A percentile compares a stretch with the other conserved stretches of the same genome.
Evolutionary conservation across 2,329 filamentous ascomycete species (phyloP).

Genomic region (Cladosporium oxysporum): DNA sequence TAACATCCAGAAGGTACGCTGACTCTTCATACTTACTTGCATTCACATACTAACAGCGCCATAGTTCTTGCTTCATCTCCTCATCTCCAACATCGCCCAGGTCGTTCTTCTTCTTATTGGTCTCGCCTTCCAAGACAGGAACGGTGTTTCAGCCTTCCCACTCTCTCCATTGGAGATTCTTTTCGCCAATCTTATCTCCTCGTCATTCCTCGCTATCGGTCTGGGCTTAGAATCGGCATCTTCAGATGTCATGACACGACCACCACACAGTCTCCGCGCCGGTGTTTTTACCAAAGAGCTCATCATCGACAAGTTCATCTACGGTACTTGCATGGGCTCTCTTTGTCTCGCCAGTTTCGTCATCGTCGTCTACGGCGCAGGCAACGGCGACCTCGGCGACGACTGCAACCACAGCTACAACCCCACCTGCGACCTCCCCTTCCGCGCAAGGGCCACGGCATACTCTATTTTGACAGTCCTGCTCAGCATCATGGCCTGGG

Average conservation of each 20-base stretch:
- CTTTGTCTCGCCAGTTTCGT: conserved; percentile 49
- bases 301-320: conserved; percentile 52
- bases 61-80: conserved; percentile 49
- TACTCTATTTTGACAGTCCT: conserved; percentile 49
- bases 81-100: conserved; percentile 52
- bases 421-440: conserved; percentile 44
- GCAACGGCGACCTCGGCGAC: conserved; percentile 44
- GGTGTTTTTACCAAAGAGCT: conserved; percentile 50
- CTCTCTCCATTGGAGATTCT: conserved; percentile 51
- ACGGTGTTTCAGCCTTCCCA: conserved; percentile 48
- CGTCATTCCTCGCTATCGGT: conserved; percentile 50
- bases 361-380: conserved; percentile 47
- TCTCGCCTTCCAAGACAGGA: conserved; percentile 48
- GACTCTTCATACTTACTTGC: background rate
- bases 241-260: conserved; percentile 49
- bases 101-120: conserved; percentile 50
- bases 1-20: conserved; percentile 45
- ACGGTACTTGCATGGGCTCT: conserved; percentile 48
- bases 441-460: conserved; percentile 48
- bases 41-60: background rate
- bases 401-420: conserved; percentile 50
- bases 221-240: conserved; percentile 50
- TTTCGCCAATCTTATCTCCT: conserved; percentile 51
- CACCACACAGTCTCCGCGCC: conserved; percentile 45
- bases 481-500: conserved; percentile 50